Conservation (phyloP, 1,284 basidiomycete species). For the Cryptococcus sp. region DNA sequence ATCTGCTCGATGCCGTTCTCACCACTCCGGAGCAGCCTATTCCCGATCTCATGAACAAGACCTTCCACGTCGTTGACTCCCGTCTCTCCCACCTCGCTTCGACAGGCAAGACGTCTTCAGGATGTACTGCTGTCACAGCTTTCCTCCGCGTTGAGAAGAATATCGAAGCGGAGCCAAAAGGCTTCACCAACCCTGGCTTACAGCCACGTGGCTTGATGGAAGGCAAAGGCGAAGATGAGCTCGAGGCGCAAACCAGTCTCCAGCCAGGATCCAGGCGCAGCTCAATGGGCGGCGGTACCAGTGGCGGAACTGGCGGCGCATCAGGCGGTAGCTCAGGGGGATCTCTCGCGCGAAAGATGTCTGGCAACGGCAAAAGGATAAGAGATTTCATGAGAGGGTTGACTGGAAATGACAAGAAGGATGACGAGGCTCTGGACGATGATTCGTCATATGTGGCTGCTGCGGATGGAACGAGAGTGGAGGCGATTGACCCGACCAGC, state of each 20-base stretch:
- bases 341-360: conserved; percentile 36
- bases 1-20: conserved; percentile 54
- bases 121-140: conserved; percentile 96
- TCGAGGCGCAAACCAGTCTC: conserved; percentile 43
- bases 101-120: conserved; percentile 88
- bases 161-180: conserved; percentile 33
- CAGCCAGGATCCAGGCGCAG: conserved; percentile 23
- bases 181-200: conserved; percentile 47
- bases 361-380: conserved; percentile 36
- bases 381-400: conserved; percentile 52
- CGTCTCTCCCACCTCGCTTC: conserved; percentile 78
- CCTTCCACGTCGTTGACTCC: conserved; percentile 89
- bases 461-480: conserved; percentile 40
- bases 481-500: conserved; percentile 48
- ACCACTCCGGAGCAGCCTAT: conserved; percentile 58
- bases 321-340: conserved; percentile 14
- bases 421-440: conserved; percentile 33
- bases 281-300: conserved; percentile 36
- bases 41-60: conserved; percentile 87
- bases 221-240: conserved; percentile 50
- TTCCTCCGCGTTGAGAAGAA: conserved; percentile 90
- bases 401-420: conserved; percentile 32
- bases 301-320: conserved; percentile 27
- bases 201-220: conserved; percentile 46
- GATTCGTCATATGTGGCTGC: conserved; percentile 26